Percentiles rank a stretch among this genome's conserved stretches.
phyloP scores from a whole-genome alignment of 2,329 filamentous ascomycete genomes.

The Cordyceps cateniannulata region DNA sequence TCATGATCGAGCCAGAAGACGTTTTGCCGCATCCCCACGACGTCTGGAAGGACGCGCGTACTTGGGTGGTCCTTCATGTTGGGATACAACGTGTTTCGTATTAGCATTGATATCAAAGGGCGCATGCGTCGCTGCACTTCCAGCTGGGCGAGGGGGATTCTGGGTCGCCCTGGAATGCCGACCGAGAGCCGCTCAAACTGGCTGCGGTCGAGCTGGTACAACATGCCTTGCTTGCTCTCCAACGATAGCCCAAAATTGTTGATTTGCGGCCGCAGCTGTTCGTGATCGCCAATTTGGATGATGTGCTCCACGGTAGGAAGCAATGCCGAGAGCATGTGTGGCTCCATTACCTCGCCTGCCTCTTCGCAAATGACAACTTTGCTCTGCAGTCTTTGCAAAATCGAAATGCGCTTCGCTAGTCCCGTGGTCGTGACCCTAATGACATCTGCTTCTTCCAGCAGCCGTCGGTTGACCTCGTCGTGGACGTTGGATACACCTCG shows the following conservation, averaged over 20 bases:
- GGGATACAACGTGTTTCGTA: slow-evolving; percentile 53
- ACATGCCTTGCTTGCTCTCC: slow-evolving; percentile 14
- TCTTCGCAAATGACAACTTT: slow-evolving; percentile 59
- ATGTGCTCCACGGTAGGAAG: slow-evolving; percentile 50
- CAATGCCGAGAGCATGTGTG: slow-evolving; percentile 50
- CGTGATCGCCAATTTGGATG: slow-evolving; percentile 58
- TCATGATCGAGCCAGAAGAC: slow-evolving; percentile 59
- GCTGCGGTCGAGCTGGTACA: slow-evolving; percentile 15
- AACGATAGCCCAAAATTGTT: slow-evolving; percentile 41
- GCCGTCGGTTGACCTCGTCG: slow-evolving; percentile 28
- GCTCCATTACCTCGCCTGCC: slow-evolving; percentile 58
- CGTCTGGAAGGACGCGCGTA: slow-evolving; percentile 35
- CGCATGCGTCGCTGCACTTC: slow-evolving; percentile 60
- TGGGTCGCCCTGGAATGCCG: slow-evolving; percentile 17
- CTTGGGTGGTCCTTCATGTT: slow-evolving; percentile 42
- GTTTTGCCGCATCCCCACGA: slow-evolving; percentile 45
- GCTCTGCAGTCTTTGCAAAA: slow-evolving; percentile 37
- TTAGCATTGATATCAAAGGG: slow-evolving; percentile 52
- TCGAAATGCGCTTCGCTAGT: slow-evolving; percentile 41
- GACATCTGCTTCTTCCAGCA: slow-evolving; percentile 32
- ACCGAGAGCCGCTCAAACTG: slow-evolving; percentile 39
- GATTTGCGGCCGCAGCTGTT: slow-evolving; percentile 52
- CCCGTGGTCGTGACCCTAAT: slow-evolving; percentile 54
- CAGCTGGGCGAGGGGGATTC: slow-evolving; percentile 32
- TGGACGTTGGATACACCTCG: slow-evolving; percentile 12